Evolutionary conservation across 2,329 filamentous ascomycete genomes (phyloP).

Genomic region (Apiospora aurea): DNA sequence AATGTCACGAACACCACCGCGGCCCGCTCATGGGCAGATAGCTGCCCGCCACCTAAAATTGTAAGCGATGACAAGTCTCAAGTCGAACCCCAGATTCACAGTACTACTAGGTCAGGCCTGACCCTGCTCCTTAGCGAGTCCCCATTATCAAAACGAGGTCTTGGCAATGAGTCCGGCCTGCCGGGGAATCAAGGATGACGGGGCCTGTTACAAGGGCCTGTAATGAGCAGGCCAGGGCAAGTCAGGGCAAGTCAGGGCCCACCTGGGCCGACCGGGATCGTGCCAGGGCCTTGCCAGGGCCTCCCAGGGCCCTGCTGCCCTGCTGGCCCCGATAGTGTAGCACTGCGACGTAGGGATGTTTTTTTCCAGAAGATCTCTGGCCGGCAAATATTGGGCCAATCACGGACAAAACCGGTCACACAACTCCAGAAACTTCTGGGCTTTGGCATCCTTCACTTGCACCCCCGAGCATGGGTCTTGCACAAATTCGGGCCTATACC

Average conservation of each 20-base stretch:
- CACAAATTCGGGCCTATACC: constrained; percentile 21
- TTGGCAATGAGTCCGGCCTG: constrained; percentile 21
- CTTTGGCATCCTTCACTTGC: neutral
- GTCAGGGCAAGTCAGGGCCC: no score
- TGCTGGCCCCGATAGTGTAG: neutral
- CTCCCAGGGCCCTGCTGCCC: neutral
- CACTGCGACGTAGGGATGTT: constrained; percentile 18
- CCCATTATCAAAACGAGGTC: constrained; percentile 19
- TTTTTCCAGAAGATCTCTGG: constrained; percentile 23
- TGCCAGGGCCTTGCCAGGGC: no score
- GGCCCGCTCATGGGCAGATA: constrained; percentile 16
- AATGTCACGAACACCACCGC: constrained; percentile 12
- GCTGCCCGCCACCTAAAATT: constrained; percentile 16
- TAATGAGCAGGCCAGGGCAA: constrained; percentile 20
- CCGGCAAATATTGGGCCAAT: constrained; percentile 24
- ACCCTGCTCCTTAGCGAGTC: constrained; percentile 1
- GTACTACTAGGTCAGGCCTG: constrained; percentile 16
- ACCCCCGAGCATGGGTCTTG: constrained; percentile 7
- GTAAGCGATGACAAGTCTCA: constrained; percentile 24
- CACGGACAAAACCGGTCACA: constrained; percentile 22
- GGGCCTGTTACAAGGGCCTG: constrained; percentile 19
- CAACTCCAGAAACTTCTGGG: constrained; percentile 18
- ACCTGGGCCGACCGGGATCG: no score
- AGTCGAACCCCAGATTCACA: constrained; percentile 24
- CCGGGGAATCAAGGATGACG: constrained; percentile 22